Evolutionary conservation across 208 protist species (phyloP), one percentile per base, ranked within the genome.

Genomic region (Balamuthia mandrillaris): DNA sequence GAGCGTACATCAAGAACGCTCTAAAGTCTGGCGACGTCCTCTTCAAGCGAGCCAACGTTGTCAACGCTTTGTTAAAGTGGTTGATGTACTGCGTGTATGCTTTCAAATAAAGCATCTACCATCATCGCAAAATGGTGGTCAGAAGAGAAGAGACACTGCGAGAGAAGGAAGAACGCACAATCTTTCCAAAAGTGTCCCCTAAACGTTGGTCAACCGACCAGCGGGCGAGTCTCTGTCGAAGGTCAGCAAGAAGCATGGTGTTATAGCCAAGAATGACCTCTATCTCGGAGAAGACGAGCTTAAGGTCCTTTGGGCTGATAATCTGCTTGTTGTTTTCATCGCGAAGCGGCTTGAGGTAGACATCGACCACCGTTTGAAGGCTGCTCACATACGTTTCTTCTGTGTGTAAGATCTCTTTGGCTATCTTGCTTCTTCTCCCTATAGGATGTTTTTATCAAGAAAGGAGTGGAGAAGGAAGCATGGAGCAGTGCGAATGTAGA

Each of bases 41-140:
- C 61, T 70, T 70, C 4, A 70, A 27, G 4, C 61, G 61, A 18
- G 61, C 61, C 0, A 91, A 77, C 29, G 65, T 79, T 47, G 63
- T 41, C 49, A 90, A 52, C 1, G 87, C 61, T 6, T 87, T 89
- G 21, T 87, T 87, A 3, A 89, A 91, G 24, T 91, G 87, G 42
- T 91, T 91, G 4, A 91, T 85, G 44, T 91, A 91, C 27, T 83
- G 70, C 2, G 88, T 91, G 18, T 91, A 91, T 2, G 90, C 87
- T 27, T 91, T 91, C 6, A 91, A 45, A n/a, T n/a, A n/a, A 24
- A 90, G 90, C 0, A 70, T 77, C 51, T 6, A 70, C 81, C 18
- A 83, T 78, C 10, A 47, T 35, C 1, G 24, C 51, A 27, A 47
- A 41, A 27, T 61, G 6, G 29, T 14, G 31, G n/a, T 7, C 6